Base-by-base conservation (phyloP, 129 eudicot genomes). In the Chrysanthemum makinoi region DNA sequence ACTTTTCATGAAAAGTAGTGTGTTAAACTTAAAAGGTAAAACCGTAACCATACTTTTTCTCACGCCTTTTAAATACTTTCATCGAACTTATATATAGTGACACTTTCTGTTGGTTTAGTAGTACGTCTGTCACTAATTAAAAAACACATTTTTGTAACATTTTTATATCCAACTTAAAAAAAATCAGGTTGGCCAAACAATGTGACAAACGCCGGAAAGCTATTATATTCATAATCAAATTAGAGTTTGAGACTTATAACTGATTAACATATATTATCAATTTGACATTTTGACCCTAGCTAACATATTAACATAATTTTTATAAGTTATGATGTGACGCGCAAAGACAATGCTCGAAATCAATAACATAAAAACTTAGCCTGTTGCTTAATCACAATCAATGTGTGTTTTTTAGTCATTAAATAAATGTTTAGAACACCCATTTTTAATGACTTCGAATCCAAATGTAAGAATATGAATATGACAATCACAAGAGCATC, bases 401-500 rank as follows among this genome's bases (percentile, higher is more conserved):
- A n/a, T 11, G 28, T 43, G 69, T 16, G n/a, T 64, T n/a, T 35
- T 52, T 64, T 17, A 64, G 68, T 64, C 30, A 17, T 64, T 43
- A 63, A n/a, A 3, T 16, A n/a, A 39, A 16, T n/a, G 17, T 39
- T 63, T 2, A 9, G 39, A 16, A 39, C 26, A 35, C 51, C n/a
- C 68, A 17, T 16, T 49, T n/a, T 43, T 39, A 44, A 17, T 64
- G 30, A 64, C 17, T 43, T 10, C 16, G 4, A 70, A 13, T 10
- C 24, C 65, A 39, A 35, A 6, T 2, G 20, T 17, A 54, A 68
- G 19, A 57, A 19, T 33, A 57, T 57, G 75, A 70, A 56, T 57
- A 18, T 70, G 56, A 28, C 30, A 60, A 72, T 59, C 68, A 72
- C 56, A 60, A 72, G 16, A 72, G 30, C 68, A 26, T 22, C 24